These are phyloP conservation scores for Suillus discolor DNA, from an alignment of 768 basidiomycete species.

Conservation along the genomic window DNA sequence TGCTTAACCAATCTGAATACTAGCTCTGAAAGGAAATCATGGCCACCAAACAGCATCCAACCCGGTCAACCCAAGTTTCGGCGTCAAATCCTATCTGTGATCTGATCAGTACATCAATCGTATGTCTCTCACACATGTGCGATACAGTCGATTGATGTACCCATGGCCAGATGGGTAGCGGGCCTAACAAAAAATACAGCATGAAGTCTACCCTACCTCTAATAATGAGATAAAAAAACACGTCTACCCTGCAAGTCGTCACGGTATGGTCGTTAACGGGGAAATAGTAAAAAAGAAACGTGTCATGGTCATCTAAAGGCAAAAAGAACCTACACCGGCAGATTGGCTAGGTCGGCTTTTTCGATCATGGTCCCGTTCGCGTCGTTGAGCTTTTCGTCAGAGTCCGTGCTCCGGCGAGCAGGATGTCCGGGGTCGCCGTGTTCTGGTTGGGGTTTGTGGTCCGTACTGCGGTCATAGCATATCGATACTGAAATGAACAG, in stretches of 20 bases:
- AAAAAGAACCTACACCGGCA: background rate
- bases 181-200: background rate
- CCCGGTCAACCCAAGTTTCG: background rate
- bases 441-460: conserved; percentile 9
- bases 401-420: background rate
- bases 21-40: background rate
- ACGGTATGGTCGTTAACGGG: background rate
- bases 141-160: background rate
- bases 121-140: background rate
- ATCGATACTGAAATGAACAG: conserved; percentile 34
- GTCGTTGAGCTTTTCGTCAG: background rate
- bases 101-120: background rate
- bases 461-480: conserved; percentile 35
- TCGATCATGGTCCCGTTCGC: background rate
- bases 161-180: background rate
- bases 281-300: background rate
- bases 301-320: background rate
- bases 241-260: background rate
- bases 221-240: background rate
- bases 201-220: no score
- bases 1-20: no score
- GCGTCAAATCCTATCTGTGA: background rate
- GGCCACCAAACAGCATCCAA: background rate
- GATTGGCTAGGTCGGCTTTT: background rate
- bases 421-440: background rate